phyloP scores from a whole-genome alignment of 148 eudicot species.

The Simmondsia chinensis region DNA sequence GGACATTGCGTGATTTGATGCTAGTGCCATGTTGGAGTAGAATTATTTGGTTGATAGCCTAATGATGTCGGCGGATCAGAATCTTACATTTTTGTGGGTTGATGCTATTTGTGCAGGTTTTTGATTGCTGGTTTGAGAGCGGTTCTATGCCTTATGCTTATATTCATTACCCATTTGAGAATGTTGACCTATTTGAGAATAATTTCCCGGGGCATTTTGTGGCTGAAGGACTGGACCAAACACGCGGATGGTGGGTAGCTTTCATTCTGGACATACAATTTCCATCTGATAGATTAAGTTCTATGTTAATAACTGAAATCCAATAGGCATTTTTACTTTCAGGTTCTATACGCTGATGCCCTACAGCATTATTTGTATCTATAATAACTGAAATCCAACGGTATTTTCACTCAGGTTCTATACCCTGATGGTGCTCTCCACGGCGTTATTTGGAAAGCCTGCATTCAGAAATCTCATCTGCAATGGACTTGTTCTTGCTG shows the following conservation, averaged over 20 bases:
- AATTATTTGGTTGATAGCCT: no score
- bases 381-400: no score
- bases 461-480: conserved; percentile 94
- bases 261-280: background rate
- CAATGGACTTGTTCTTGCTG: conserved; percentile 97
- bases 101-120: conserved; percentile 40
- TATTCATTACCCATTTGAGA: conserved; percentile 96
- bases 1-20: no score
- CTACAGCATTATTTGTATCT: no score
- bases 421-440: conserved; percentile 96
- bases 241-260: conserved; percentile 83
- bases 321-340: no score
- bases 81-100: background rate
- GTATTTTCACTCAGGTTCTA: conserved; percentile 59
- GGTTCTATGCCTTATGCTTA: conserved; percentile 99
- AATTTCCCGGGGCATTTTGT: conserved; percentile 96
- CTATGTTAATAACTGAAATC: no score
- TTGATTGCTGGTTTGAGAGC: conserved; percentile 99
- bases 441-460: conserved; percentile 89
- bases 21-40: no score
- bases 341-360: no score
- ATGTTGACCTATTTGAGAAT: conserved; percentile 66
- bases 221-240: conserved; percentile 98
- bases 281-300: background rate
- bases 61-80: no score